A percentile compares a stretch with the other conserved stretches of the same genome.
Conservation (phyloP, 139 green algal genomes). For the Volvox africanus region DNA sequence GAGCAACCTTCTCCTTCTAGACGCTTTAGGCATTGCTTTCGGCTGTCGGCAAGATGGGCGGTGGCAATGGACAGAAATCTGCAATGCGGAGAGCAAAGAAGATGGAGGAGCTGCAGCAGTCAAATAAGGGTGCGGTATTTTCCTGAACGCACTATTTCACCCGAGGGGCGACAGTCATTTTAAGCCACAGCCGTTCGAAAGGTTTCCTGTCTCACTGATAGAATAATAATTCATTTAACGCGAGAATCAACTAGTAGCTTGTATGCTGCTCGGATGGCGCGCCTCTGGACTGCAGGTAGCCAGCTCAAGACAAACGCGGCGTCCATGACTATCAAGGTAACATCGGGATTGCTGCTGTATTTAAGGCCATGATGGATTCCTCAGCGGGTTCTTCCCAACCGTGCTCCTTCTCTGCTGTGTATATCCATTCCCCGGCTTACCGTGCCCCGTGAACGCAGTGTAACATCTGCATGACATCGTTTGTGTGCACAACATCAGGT, state of each 20-base stretch:
- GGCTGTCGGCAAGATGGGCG: conserved; percentile 27
- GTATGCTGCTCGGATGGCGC: background rate
- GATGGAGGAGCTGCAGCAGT: conserved; percentile 5
- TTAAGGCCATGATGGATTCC: too few relatives aligned
- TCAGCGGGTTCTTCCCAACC: too few relatives aligned
- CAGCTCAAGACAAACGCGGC: conserved; percentile 34
- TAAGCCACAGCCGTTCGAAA: too few relatives aligned
- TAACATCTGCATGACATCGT: conserved; percentile 41
- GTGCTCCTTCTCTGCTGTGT: too few relatives aligned
- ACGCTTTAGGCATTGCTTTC: background rate
- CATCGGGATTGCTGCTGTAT: background rate
- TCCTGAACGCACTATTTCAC: too few relatives aligned
- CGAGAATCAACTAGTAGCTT: too few relatives aligned
- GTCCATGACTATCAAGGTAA: conserved; percentile 50
- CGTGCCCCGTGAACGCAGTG: background rate
- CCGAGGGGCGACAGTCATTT: too few relatives aligned
- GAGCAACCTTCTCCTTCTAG: background rate
- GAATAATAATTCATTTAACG: too few relatives aligned
- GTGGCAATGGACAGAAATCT: conserved; percentile 46
- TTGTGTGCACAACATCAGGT: conserved; percentile 36
- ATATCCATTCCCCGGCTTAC: too few relatives aligned
- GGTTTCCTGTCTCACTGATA: too few relatives aligned
- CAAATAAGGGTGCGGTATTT: conserved; percentile 17
- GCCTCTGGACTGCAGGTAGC: background rate
- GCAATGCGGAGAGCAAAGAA: conserved; percentile 42